phyloP scores from a whole-genome alignment of 805 yeast genomes.

The Saccharomycopsis selenospora region DNA sequence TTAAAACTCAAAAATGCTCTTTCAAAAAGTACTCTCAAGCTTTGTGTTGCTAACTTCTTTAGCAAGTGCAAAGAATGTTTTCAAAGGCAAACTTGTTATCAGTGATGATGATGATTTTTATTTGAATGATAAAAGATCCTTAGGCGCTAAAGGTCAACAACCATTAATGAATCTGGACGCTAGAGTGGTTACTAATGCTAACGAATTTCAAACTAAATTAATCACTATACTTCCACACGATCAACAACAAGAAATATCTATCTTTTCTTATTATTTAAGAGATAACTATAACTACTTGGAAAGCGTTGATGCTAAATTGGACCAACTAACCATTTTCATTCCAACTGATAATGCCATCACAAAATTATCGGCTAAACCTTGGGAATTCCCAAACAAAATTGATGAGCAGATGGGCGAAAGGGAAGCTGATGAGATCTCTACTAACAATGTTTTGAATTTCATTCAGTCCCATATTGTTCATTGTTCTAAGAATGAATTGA shows the following conservation, averaged over 20 bases:
- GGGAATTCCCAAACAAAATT: constrained; percentile 65
- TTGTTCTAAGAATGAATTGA: constrained; percentile 8
- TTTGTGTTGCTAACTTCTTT: background rate
- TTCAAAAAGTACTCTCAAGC: background rate
- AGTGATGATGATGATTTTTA: constrained; percentile 1
- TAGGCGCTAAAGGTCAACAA: background rate
- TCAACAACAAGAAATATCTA: constrained; percentile 35
- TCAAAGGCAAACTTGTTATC: background rate
- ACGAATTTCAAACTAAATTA: background rate
- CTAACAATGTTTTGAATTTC: constrained; percentile 48
- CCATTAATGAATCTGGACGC: background rate
- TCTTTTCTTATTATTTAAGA: constrained; percentile 66
- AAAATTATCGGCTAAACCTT: constrained; percentile 52
- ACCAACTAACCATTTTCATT: constrained; percentile 52
- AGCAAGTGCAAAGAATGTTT: background rate
- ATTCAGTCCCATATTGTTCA: constrained; percentile 55
- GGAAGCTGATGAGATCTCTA: constrained; percentile 42
- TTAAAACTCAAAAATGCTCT: constrained; percentile 1
- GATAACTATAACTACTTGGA: constrained; percentile 45
- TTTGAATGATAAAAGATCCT: background rate
- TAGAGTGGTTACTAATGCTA: background rate
- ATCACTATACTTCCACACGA: background rate
- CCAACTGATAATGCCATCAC: constrained; percentile 61
- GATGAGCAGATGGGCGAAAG: constrained; percentile 32
- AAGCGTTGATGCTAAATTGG: constrained; percentile 39